Base-by-base conservation (phyloP, 192 early-diverging fungal species). In the Podila verticillata region DNA sequence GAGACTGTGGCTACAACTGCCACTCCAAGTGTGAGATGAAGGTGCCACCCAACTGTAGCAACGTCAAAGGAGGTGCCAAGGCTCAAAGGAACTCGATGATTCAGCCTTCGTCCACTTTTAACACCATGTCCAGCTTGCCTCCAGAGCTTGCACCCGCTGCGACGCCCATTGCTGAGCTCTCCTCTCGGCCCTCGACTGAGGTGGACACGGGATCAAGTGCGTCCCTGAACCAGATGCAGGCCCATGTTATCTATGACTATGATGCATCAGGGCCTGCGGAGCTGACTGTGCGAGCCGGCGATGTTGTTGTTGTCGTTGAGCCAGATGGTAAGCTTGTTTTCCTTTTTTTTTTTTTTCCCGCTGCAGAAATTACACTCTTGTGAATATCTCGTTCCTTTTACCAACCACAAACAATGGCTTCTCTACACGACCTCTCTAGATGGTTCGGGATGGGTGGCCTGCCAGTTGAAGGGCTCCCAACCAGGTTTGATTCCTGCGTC, bases 11-110 rank as follows among this genome's bases (percentile, higher is more conserved):
- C 4, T 93, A 91, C 65, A 92, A 92, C 70, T 90, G 91, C 30
- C 93, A 95, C 70, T 82, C 91, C 9, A 93, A 92, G 74, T 95
- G 93, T 68, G 93, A 95, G 70, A 88, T 92, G 83, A 95, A 93
- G 70, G 89, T 92, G 13, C 83, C 91, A 10, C 90, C 90, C 1
- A 88, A 82, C 51, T 95, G 93, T 58, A 85, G 87, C 39, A 84
- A 87, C 29, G 64, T 87, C 6, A 88, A 85, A 57, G 88, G 87
- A 13, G 81, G 83, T n/a, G 84, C 87, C 28, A 82, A 83, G 2
- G 74, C 81, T 4, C 85, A 84, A 20, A 61, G 65, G 7, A 77
- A 63, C 15, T 66, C 68, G 24, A 58, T 72, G 24, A 66, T 56
- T 2, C 63, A 73, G 0, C 74, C 68, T 6, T 56, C 85, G 6